Evolutionary conservation across 2,329 filamentous ascomycete genomes (phyloP).

Genomic region (Botrytis paeoniae): DNA sequence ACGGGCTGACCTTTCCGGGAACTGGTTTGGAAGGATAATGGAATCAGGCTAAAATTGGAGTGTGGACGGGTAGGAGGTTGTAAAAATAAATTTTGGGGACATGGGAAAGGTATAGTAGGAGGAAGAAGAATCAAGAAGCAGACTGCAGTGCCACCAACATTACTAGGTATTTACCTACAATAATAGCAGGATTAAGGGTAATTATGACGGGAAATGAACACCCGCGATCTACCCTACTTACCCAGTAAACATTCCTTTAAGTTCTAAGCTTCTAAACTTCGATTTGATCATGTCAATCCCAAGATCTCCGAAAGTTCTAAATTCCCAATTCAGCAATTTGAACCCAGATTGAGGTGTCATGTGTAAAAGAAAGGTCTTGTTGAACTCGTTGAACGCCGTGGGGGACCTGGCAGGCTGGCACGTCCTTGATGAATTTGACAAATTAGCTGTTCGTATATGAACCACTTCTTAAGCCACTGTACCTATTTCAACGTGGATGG

Average conservation of each 20-base stretch:
- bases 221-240: not conserved
- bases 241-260: not conserved
- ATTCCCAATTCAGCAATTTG: not conserved
- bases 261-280: slow-evolving; percentile 6
- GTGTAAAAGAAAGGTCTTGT: not conserved
- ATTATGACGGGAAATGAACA: slow-evolving; percentile 1
- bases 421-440: not conserved
- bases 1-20: not conserved
- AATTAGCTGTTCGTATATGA: slow-evolving; percentile 9
- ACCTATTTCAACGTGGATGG: not conserved
- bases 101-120: not conserved
- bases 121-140: not conserved
- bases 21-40: not conserved
- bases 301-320: not conserved
- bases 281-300: not conserved
- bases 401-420: slow-evolving; percentile 6
- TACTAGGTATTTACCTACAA: not conserved
- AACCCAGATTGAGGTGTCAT: slow-evolving; percentile 2
- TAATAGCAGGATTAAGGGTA: not conserved
- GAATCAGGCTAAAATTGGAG: not conserved
- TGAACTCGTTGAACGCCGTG: not conserved
- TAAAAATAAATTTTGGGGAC: not conserved
- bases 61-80: not conserved
- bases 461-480: slow-evolving; percentile 1
- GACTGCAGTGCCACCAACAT: slow-evolving; percentile 5